phyloP scores from a whole-genome alignment of 805 yeast genomes.

The Myxozyma melibiosi region DNA sequence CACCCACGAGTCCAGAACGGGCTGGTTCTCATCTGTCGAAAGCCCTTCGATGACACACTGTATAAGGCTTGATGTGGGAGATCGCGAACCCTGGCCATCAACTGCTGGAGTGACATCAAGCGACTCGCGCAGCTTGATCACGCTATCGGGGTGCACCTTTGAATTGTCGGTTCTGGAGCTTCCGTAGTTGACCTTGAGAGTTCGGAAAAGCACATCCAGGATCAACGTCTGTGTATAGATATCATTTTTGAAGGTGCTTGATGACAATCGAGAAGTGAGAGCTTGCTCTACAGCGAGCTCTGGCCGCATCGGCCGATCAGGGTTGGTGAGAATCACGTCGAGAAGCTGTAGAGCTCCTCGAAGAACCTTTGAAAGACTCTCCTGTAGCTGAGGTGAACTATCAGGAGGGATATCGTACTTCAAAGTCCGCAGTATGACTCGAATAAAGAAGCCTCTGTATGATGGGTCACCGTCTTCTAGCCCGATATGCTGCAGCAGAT shows the following conservation, averaged over 20 bases:
- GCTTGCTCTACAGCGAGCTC: slow-evolving; percentile 33
- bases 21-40: slow-evolving; percentile 48
- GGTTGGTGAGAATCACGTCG: slow-evolving; percentile 26
- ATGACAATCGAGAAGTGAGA: slow-evolving; percentile 26
- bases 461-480: slow-evolving; percentile 34
- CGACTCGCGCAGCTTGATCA: slow-evolving; percentile 31
- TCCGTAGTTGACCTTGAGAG: slow-evolving; percentile 32
- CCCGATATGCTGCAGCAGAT: slow-evolving; percentile 31
- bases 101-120: slow-evolving; percentile 9
- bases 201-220: slow-evolving; percentile 28
- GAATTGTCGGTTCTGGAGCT: slow-evolving; percentile 20
- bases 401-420: slow-evolving; percentile 30
- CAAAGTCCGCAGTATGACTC: slow-evolving; percentile 31
- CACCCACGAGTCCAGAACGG: slow-evolving; percentile 52
- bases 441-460: slow-evolving; percentile 31
- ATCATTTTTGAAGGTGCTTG: slow-evolving; percentile 27
- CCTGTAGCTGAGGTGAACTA: slow-evolving; percentile 31
- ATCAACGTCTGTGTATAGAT: slow-evolving; percentile 32
- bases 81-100: slow-evolving; percentile 11
- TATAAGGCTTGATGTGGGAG: slow-evolving; percentile 31
- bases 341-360: slow-evolving; percentile 33
- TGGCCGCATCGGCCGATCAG: slow-evolving; percentile 19
- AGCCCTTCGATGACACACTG: slow-evolving; percentile 56
- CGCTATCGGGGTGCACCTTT: slow-evolving; percentile 26
- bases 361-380: slow-evolving; percentile 29